Conservation (phyloP, 192 early-diverging fungal genomes). For the Gamsiella multidivaricata region DNA sequence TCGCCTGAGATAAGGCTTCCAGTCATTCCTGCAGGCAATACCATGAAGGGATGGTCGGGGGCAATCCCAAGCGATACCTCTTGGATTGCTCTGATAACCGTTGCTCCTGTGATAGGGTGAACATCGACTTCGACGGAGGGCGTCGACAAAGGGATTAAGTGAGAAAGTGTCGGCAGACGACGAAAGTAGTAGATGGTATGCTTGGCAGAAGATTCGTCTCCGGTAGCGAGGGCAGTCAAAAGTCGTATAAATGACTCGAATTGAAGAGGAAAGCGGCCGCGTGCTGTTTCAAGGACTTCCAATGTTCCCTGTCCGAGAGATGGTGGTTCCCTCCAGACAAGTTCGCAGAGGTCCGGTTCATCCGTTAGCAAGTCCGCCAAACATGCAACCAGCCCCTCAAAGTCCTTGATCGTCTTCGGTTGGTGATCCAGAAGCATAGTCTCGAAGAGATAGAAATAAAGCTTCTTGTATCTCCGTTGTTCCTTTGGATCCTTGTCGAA, state of each 20-base stretch:
- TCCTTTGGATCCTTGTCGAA: conserved; percentile 16
- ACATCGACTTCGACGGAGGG: conserved; percentile 17
- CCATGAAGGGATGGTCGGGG: conserved; percentile 26
- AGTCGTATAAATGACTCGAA: conserved; percentile 42
- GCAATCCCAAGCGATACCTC: conserved; percentile 31
- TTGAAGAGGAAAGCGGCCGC: conserved; percentile 45
- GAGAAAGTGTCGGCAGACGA: conserved; percentile 24
- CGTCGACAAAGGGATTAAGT: conserved; percentile 23
- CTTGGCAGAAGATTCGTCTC: conserved; percentile 34
- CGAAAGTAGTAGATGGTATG: conserved; percentile 38
- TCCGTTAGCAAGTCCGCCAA: conserved; percentile 20
- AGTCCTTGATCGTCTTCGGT: conserved; percentile 38
- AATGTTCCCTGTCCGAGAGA: conserved; percentile 31
- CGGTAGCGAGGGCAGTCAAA: conserved; percentile 34
- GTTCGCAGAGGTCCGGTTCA: conserved; percentile 23
- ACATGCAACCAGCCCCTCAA: conserved; percentile 32
- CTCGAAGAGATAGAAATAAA: conserved; percentile 38
- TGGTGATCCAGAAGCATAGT: conserved; percentile 25
- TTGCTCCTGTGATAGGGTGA: conserved; percentile 16
- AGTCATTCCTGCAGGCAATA: conserved; percentile 30
- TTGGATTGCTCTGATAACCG: conserved; percentile 17
- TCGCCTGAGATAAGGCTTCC: conserved; percentile 38
- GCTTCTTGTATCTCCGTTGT: conserved; percentile 22
- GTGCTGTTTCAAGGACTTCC: conserved; percentile 39
- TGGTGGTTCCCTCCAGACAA: conserved; percentile 29